A percentile compares a stretch with the other conserved stretches of the same genome.
Evolutionary conservation across 2,329 filamentous ascomycete genomes (phyloP).

Genomic region (Pezicula radicicola): DNA sequence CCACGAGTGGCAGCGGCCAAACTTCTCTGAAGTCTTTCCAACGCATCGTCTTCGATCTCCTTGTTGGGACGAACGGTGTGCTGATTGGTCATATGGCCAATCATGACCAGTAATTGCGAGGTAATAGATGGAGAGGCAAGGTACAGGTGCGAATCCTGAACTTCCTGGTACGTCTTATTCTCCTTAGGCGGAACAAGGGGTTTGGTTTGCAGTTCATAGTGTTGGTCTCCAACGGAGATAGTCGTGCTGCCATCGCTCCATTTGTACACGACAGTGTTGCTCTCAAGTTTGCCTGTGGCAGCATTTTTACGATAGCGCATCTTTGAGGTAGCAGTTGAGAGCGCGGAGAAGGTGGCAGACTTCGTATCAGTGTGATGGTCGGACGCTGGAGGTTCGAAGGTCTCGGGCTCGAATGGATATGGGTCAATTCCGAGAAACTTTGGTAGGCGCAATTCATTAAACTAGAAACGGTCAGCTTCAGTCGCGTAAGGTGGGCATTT

Average conservation of each 20-base stretch:
- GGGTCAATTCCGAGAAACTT: slow-evolving; percentile 70
- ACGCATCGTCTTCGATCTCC: slow-evolving; percentile 66
- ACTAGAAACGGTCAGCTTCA: slow-evolving; percentile 38
- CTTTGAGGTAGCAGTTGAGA: slow-evolving; percentile 58
- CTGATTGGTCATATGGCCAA: slow-evolving; percentile 73
- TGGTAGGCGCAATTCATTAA: slow-evolving; percentile 69
- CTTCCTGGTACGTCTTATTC: slow-evolving; percentile 57
- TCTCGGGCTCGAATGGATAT: slow-evolving; percentile 61
- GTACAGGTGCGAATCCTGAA: slow-evolving; percentile 73
- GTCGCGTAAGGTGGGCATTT: not conserved
- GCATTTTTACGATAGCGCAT: slow-evolving; percentile 68
- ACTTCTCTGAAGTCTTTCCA: slow-evolving; percentile 64
- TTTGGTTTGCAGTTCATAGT: slow-evolving; percentile 73
- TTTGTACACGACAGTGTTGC: slow-evolving; percentile 70
- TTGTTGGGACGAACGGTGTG: slow-evolving; percentile 67
- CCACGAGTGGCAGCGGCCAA: slow-evolving; percentile 62
- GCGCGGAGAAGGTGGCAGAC: slow-evolving; percentile 49
- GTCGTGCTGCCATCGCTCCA: slow-evolving; percentile 81
- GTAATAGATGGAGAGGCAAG: slow-evolving; percentile 68
- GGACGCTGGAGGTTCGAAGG: slow-evolving; percentile 61
- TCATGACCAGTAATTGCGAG: slow-evolving; percentile 66
- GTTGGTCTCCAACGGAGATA: slow-evolving; percentile 69
- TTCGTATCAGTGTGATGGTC: slow-evolving; percentile 48
- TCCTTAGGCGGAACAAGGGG: slow-evolving; percentile 57
- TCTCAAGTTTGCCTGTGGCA: slow-evolving; percentile 62